Conservation (phyloP, 805 yeast species). For the Candida saitoana region DNA sequence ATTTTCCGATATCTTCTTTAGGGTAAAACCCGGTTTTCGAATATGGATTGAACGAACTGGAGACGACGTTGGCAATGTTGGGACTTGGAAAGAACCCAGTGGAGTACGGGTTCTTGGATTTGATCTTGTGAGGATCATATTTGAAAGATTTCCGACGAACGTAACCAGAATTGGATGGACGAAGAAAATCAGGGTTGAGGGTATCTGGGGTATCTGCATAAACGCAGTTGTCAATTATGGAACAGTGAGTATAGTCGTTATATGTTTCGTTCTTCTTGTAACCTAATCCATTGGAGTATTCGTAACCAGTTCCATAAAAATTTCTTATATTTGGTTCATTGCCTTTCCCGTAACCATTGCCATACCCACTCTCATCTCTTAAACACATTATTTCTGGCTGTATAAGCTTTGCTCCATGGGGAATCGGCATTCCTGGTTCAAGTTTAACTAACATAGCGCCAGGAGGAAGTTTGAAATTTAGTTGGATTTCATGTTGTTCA, state of each 20-base stretch:
- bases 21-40: constrained; percentile 16
- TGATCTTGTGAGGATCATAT: background rate
- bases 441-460: constrained; percentile 8
- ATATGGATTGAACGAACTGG: constrained; percentile 11
- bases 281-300: background rate
- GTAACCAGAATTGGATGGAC: background rate
- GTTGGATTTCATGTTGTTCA: background rate
- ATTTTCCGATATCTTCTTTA: background rate
- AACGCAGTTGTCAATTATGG: background rate
- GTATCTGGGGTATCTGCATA: background rate
- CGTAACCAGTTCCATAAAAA: background rate
- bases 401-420: constrained; percentile 21
- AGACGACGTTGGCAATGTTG: background rate
- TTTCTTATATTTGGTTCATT: background rate
- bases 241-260: background rate
- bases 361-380: no score
- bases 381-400: background rate
- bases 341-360: no score
- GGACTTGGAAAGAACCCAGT: background rate
- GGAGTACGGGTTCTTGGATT: background rate
- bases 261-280: background rate
- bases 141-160: background rate
- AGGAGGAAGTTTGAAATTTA: background rate
- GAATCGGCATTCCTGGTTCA: constrained; percentile 19
- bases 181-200: no score